Conservation (phyloP, 1,284 basidiomycete species). For the Ustilago shanxiensis region DNA sequence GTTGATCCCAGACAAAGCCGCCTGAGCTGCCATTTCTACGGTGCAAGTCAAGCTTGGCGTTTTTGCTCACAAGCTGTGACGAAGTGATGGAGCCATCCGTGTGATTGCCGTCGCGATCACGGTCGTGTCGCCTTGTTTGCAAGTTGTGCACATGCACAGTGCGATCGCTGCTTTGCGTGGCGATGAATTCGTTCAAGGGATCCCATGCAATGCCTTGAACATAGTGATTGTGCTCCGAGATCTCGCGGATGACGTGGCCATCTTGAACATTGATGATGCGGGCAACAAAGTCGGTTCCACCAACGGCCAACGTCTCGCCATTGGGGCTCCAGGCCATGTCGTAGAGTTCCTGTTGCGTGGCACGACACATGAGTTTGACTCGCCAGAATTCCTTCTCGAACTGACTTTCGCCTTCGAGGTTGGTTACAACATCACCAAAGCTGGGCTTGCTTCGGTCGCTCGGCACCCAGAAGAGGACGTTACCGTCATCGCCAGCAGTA, state of each 20-base stretch:
- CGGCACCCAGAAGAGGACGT: conserved; percentile 94
- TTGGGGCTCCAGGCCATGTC: conserved; percentile 97
- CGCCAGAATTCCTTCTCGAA: conserved; percentile 97
- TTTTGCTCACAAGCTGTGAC: conserved; percentile 56
- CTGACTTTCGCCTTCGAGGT: conserved; percentile 78
- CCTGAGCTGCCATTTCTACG: conserved; percentile 54
- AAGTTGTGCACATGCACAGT: conserved; percentile 62
- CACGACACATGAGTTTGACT: conserved; percentile 86
- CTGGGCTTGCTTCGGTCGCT: conserved; percentile 76
- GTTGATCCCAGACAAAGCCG: conserved; percentile 57
- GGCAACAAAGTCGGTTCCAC: conserved; percentile 95
- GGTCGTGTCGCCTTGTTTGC: conserved; percentile 31
- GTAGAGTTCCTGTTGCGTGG: conserved; percentile 80
- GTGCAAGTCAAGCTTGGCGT: conserved; percentile 59
- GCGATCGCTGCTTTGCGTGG: conserved; percentile 68
- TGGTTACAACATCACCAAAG: conserved; percentile 76
- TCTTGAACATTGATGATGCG: conserved; percentile 83
- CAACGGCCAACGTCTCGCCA: conserved; percentile 91
- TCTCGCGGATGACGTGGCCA: conserved; percentile 71
- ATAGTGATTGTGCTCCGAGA: conserved; percentile 68
- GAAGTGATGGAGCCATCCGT: conserved; percentile 27
- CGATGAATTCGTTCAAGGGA: conserved; percentile 65
- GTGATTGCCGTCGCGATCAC: conserved; percentile 17
- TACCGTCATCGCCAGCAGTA: conserved; percentile 82
- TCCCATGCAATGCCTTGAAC: conserved; percentile 70